Conservation (phyloP, 2,329 filamentous ascomycete genomes). For the Dactylellina parvicollis region DNA sequence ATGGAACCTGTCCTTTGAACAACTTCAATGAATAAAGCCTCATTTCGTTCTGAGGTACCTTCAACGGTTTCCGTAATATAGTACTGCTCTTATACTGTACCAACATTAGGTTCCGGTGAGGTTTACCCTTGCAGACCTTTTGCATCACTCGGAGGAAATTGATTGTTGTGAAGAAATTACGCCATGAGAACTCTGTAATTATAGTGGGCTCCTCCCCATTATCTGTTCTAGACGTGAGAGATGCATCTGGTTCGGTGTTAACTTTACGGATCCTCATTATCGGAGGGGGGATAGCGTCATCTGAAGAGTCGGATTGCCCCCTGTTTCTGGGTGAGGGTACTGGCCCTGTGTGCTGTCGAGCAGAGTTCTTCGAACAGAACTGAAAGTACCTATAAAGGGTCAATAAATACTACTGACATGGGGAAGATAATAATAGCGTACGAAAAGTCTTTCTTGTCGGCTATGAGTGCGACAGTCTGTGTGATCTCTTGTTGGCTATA, state of each 20-base stretch:
- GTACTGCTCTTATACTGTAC: constrained; percentile 95
- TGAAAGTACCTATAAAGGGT: constrained; percentile 79
- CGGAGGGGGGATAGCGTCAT: constrained; percentile 85
- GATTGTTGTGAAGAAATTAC: constrained; percentile 94
- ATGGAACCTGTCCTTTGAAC: constrained; percentile 98
- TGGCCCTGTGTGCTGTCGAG: constrained; percentile 36
- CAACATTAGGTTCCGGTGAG: constrained; percentile 90
- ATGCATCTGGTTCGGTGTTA: constrained; percentile 60
- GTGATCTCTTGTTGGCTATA: constrained; percentile 95
- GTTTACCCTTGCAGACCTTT: constrained; percentile 95
- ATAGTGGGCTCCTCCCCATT: constrained; percentile 66
- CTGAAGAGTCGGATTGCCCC: constrained; percentile 61
- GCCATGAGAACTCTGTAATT: constrained; percentile 88
- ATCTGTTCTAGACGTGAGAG: constrained; percentile 57
- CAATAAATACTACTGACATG: neutral
- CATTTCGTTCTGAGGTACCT: constrained; percentile 85
- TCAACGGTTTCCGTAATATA: constrained; percentile 89
- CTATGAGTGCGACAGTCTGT: constrained; percentile 54
- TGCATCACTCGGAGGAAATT: constrained; percentile 97
- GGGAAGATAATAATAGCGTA: neutral
- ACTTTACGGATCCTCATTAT: constrained; percentile 72
- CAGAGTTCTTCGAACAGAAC: constrained; percentile 77
- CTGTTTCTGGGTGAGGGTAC: constrained; percentile 47
- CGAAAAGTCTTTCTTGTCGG: constrained; percentile 51
- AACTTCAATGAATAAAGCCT: constrained; percentile 95